These are phyloP conservation scores for Cardiospermum halicacabum DNA, from an alignment of 345 rosid genomes.

Conservation along the genomic window DNA sequence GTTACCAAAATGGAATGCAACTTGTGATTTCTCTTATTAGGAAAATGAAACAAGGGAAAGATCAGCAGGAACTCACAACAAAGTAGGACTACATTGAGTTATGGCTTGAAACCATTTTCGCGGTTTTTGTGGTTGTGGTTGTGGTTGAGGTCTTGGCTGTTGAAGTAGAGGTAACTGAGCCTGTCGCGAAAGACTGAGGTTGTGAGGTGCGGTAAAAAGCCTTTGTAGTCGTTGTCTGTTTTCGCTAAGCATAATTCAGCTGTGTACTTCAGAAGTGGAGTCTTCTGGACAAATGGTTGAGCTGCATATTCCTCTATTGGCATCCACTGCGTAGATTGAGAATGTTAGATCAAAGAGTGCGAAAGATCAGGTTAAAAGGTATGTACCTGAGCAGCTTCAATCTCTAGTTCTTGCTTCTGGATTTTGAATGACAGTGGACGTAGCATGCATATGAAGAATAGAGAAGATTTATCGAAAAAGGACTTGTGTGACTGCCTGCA, in stretches of 20 bases:
- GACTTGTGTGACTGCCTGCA: conserved; percentile 58
- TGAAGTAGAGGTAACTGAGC: conserved; percentile 42
- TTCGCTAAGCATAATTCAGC: conserved; percentile 46
- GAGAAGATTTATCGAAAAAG: conserved; percentile 63
- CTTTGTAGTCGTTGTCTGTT: conserved; percentile 37
- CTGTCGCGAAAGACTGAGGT: conserved; percentile 26
- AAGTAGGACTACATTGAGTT: neutral
- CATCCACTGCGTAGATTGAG: conserved; percentile 55
- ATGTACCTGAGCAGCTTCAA: conserved; percentile 81
- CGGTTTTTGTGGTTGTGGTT: conserved; percentile 15
- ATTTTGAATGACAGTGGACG: conserved; percentile 59
- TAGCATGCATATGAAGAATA: conserved; percentile 70
- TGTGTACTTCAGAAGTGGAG: conserved; percentile 40
- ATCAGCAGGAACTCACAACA: conserved; percentile 13
- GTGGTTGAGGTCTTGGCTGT: conserved; percentile 28
- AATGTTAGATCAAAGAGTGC: too few species aligned
- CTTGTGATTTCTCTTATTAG: neutral
- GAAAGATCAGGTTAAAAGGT: too few species aligned
- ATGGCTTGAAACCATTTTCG: neutral
- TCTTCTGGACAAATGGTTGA: conserved; percentile 53
- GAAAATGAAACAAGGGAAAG: neutral
- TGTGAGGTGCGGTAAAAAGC: conserved; percentile 37
- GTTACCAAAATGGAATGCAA: neutral
- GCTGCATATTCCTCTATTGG: conserved; percentile 64
- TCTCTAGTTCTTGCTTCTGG: conserved; percentile 68